Base-by-base conservation (phyloP, 2,329 filamentous ascomycete genomes). In the Reticulascus tulasneorum region DNA sequence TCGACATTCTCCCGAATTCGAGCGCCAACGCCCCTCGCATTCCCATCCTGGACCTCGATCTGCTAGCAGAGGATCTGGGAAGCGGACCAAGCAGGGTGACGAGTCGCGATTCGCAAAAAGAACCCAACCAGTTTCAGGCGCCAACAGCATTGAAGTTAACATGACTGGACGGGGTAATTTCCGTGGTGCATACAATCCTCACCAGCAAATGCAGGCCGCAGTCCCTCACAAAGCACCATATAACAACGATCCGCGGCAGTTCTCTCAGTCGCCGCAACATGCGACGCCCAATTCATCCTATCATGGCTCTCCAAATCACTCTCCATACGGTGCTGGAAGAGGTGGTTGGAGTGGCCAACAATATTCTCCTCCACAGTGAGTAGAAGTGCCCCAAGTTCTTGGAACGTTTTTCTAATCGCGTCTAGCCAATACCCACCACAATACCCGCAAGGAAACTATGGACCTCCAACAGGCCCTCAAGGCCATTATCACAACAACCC, bases 361-460 rank as follows among this genome's bases (percentile, higher is more conserved):
- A 40, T 62, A 57, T 38, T 65, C 62, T 11, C 59, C 65, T 32
- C 47, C 51, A 40, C 52, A 49, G 54, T 59, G 56, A 30, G 40
- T 43, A 30, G 27, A 33, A 23, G 38, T 51, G 27, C 38, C 46
- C 37, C 77, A 63, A 60, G 66, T 59, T 41, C n/a, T 27, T 24
- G 40, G 39, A 28, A 33, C 37, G 39, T 35, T 40, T 60, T 15
- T 46, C 61, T 44, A 58, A 33, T n/a, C n/a, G 38, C 40, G 30
- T 33, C 41, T 62, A 82, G 77, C 20, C 82, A 82, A 59, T 82
- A 81, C 27, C 70, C 75, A 15, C 71, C 79, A 20, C 71, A 75
- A 18, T 82, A 83, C 51, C 64, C 74, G 26, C 73, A 78, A 42
- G 64, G 65, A 26, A 73, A 63, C 38, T 77, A 76, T 49, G 62